phyloP scores from a whole-genome alignment of 345 rosid species.

The Trapa incisa region DNA sequence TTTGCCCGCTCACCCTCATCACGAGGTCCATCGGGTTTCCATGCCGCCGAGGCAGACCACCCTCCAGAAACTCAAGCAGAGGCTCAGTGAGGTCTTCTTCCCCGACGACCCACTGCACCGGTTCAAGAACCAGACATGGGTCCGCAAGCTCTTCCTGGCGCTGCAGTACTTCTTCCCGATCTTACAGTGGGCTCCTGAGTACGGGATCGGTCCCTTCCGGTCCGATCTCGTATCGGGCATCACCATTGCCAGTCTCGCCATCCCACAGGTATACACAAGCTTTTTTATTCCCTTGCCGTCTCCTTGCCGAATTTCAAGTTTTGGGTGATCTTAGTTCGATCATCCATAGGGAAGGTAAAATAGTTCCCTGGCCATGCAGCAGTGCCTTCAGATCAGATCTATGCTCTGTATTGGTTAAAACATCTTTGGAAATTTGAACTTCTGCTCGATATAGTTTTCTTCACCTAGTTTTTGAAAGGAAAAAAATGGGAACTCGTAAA shows the following conservation, averaged over 20 bases:
- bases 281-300: neutral
- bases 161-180: slow-evolving; percentile 73
- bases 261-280: slow-evolving; percentile 67
- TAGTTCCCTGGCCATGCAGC: neutral
- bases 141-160: slow-evolving; percentile 38
- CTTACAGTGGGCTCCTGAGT: slow-evolving; percentile 66
- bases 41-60: slow-evolving; percentile 57
- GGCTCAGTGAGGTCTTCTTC: slow-evolving; percentile 64
- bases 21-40: slow-evolving; percentile 60
- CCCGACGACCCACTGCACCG: slow-evolving; percentile 87
- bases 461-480: neutral
- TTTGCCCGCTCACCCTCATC: slow-evolving; percentile 12
- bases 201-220: slow-evolving; percentile 45
- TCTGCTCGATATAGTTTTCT: neutral
- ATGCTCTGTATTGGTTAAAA: neutral
- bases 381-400: neutral
- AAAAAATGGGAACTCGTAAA: neutral
- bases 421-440: neutral
- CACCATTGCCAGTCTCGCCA: slow-evolving; percentile 99
- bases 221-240: slow-evolving; percentile 91
- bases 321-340: neutral
- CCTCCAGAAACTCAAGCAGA: slow-evolving; percentile 47
- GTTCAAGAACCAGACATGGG: slow-evolving; percentile 67
- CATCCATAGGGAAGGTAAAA: neutral
- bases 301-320: neutral